These are phyloP conservation scores for Kwoniella sp. DNA, from an alignment of 768 basidiomycete genomes.

Conservation along the genomic window DNA sequence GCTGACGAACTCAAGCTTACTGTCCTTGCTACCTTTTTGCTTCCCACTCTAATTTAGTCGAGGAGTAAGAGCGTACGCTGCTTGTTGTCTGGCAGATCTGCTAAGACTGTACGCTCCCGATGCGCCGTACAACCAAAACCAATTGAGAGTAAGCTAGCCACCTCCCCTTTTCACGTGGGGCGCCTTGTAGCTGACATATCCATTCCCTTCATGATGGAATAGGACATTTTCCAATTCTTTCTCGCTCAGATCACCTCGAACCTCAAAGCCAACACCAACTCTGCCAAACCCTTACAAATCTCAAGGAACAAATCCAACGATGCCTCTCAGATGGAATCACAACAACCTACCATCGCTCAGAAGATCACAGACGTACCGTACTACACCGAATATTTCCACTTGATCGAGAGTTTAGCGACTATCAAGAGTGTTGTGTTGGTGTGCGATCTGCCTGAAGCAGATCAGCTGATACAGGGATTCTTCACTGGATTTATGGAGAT, in stretches of 20 bases:
- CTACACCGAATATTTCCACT: slow-evolving; percentile 88
- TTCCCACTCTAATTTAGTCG: slow-evolving; percentile 54
- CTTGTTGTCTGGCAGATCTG: slow-evolving; percentile 91
- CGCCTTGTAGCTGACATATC: neutral
- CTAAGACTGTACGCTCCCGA: slow-evolving; percentile 93
- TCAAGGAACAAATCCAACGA: slow-evolving; percentile 36
- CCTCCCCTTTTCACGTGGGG: neutral
- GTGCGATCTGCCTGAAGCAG: slow-evolving; percentile 83
- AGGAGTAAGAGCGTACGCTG: slow-evolving; percentile 91
- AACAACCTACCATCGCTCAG: slow-evolving; percentile 28
- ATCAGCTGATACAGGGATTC: slow-evolving; percentile 74
- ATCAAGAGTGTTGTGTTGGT: slow-evolving; percentile 94
- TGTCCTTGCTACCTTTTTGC: neutral
- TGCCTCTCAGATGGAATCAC: slow-evolving; percentile 14
- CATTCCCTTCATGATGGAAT: slow-evolving; percentile 23
- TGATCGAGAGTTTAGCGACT: slow-evolving; percentile 88
- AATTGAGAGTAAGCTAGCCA: slow-evolving; percentile 62
- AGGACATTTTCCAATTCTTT: slow-evolving; percentile 98
- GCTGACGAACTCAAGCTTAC: slow-evolving; percentile 17
- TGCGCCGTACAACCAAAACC: slow-evolving; percentile 85
- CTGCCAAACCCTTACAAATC: slow-evolving; percentile 31
- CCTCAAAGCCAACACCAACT: slow-evolving; percentile 53
- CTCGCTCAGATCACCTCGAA: slow-evolving; percentile 72
- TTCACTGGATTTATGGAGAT: slow-evolving; percentile 82
- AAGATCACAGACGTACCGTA: slow-evolving; percentile 71